These are phyloP conservation scores for Peronospora tabacina DNA, from an alignment of 352 stramenopile genomes.

Conservation along the genomic window DNA sequence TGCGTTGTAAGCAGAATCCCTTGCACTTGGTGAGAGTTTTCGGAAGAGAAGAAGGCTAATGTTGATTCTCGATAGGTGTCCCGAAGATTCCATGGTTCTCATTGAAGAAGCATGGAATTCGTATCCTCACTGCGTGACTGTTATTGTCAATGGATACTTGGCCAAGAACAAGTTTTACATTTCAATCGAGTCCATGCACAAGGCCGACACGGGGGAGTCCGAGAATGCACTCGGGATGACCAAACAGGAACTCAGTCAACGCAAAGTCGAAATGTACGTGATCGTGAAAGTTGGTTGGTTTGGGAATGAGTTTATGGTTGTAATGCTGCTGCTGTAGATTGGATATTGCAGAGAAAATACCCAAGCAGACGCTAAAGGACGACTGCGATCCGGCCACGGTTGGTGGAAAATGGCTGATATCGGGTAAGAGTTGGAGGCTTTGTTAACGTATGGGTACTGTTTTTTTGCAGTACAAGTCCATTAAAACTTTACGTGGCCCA, in stretches of 20 bases:
- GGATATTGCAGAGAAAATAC: conserved; percentile 66
- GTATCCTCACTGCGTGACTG: conserved; percentile 81
- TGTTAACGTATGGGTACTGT: neutral
- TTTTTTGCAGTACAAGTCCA: conserved; percentile 48
- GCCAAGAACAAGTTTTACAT: conserved; percentile 86
- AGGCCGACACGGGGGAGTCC: conserved; percentile 45
- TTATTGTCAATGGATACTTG: conserved; percentile 80
- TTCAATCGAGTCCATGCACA: conserved; percentile 73
- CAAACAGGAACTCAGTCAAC: conserved; percentile 62
- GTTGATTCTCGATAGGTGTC: conserved; percentile 33
- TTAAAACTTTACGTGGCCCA: conserved; percentile 64
- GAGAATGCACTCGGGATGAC: conserved; percentile 66
- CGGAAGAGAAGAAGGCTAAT: no score
- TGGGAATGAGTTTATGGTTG: neutral
- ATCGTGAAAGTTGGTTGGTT: neutral
- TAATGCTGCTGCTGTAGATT: conserved; percentile 29
- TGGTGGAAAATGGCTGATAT: neutral
- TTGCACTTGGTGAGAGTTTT: no score
- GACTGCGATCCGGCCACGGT: conserved; percentile 58
- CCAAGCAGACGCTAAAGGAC: conserved; percentile 70
- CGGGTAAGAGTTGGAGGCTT: neutral
- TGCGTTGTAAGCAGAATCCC: conserved; percentile 47
- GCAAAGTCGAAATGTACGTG: conserved; percentile 65
- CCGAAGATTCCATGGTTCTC: conserved; percentile 80
- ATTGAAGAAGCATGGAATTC: conserved; percentile 84